Base-by-base conservation (phyloP, 176 grass and related monocot species). In the Avena insularis region DNA sequence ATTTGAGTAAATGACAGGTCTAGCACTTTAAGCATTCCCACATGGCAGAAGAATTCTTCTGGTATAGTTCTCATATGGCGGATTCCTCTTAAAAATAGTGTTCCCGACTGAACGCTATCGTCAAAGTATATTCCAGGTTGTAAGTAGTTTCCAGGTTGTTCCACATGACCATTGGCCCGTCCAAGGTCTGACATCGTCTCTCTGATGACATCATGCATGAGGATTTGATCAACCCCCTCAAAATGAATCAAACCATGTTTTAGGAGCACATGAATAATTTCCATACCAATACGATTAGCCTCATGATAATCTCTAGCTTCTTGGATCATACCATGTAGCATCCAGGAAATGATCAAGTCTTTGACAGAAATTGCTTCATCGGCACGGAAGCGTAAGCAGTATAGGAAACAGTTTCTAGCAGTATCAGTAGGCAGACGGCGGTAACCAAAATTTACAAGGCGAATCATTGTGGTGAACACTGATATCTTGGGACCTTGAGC, bases 121-220 rank as follows among this genome's bases (percentile, higher is more conserved):
- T 67, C 63, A 67, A 67, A 67, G 63, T 35, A 29, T 27, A 27
- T 31, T 66, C 19, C 38, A 73, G 23, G 61, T 4, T 64, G 61
- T 14, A 12, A 54, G 51, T 54, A 54, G 13, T 13, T 54, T 54
- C 51, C 51, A 16, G 27, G 63, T 13, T 66, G 63, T 73, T 73
- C 20, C n/a, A 6, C 21, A 12, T 63, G 62, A 61, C 15, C 82
- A 6, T n/a, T 53, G 0, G 8, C 55, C 1, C 15, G 6, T 33
- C 67, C 76, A 47, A 46, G 7, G 17, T 1, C 0, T 65, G 57
- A 84, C 6, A 74, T 0, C 0, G 82, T 73, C 33, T 84, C 87
- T 50, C 87, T 89, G 1, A 74, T 31, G 19, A 85, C 76, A 75
- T 89, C 57, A 89, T 85, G 88, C 48, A 89, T 67, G 21, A 1